phyloP scores from a whole-genome alignment of 148 eudicot genomes.

The Agrostemma githago region DNA sequence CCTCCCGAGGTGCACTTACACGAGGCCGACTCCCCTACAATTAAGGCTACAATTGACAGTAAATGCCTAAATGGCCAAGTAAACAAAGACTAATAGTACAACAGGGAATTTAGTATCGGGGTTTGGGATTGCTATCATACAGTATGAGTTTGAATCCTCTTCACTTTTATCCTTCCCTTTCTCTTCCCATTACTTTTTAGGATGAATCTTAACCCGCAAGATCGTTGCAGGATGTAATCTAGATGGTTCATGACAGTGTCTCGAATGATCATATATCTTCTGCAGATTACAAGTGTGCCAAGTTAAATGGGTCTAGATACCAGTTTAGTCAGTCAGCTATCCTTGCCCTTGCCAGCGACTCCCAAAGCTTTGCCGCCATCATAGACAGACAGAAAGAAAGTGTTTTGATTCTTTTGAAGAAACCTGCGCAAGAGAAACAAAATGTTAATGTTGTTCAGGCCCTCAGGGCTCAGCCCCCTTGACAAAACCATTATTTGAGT shows the following conservation, averaged over 20 bases:
- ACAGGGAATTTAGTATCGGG: constrained; percentile 10
- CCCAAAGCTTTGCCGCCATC: constrained; percentile 48
- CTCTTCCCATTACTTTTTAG: too few species aligned
- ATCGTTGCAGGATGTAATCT: too few species aligned
- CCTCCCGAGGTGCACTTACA: constrained; percentile 17
- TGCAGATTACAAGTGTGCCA: background rate
- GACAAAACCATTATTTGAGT: background rate
- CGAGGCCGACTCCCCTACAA: background rate
- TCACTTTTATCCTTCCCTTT: too few species aligned
- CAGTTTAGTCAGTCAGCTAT: constrained; percentile 35
- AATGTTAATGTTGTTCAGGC: background rate
- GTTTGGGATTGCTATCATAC: background rate
- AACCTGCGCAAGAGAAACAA: constrained; percentile 38
- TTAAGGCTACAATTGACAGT: background rate
- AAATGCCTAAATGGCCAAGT: constrained; percentile 4
- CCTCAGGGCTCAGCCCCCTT: background rate
- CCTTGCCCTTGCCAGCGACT: constrained; percentile 54
- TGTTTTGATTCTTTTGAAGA: constrained; percentile 71
- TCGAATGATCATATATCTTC: too few species aligned
- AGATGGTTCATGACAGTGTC: too few species aligned
- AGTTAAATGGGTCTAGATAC: background rate
- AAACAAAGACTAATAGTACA: constrained; percentile 15
- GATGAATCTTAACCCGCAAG: too few species aligned
- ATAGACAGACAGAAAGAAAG: constrained; percentile 62
- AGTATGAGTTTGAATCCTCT: too few species aligned